Conservation (phyloP, 75 land plant species). For the Pseudotsuga menziesii region DNA sequence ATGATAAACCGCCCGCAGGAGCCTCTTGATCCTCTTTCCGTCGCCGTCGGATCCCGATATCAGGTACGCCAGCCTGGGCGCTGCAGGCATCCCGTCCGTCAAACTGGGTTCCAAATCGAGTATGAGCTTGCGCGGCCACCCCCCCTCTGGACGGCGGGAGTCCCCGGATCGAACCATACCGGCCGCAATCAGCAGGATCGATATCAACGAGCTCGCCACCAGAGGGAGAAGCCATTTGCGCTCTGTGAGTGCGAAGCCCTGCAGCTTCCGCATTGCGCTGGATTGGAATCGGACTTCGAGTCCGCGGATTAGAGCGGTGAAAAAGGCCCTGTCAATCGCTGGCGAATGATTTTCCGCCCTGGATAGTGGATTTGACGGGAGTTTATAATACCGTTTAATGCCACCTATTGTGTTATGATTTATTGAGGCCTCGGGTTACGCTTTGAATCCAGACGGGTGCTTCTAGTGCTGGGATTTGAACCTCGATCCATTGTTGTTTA, state of each 20-base stretch:
- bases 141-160: not conserved
- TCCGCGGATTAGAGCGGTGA: too few relatives aligned
- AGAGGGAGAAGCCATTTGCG: constrained; percentile 10
- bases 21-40: constrained; percentile 44
- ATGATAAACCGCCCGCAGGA: constrained; percentile 50
- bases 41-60: constrained; percentile 67
- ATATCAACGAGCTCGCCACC: constrained; percentile 6
- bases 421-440: too few relatives aligned
- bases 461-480: too few relatives aligned
- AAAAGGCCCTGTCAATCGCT: not conserved
- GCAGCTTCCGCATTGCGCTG: constrained; percentile 1
- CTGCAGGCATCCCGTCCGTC: constrained; percentile 7
- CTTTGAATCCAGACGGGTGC: too few relatives aligned
- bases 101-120: not conserved
- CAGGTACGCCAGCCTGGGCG: constrained; percentile 75
- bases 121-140: not conserved
- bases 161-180: not conserved
- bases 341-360: not conserved
- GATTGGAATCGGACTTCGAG: not conserved
- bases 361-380: not conserved
- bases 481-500: too few relatives aligned
- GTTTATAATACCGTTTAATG: not conserved
- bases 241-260: not conserved
- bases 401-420: too few relatives aligned
- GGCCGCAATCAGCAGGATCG: not conserved